A percentile compares a stretch with the other conserved stretches of the same genome.
phyloP scores from a whole-genome alignment of 345 rosid genomes.

The Syzygium jambos region DNA sequence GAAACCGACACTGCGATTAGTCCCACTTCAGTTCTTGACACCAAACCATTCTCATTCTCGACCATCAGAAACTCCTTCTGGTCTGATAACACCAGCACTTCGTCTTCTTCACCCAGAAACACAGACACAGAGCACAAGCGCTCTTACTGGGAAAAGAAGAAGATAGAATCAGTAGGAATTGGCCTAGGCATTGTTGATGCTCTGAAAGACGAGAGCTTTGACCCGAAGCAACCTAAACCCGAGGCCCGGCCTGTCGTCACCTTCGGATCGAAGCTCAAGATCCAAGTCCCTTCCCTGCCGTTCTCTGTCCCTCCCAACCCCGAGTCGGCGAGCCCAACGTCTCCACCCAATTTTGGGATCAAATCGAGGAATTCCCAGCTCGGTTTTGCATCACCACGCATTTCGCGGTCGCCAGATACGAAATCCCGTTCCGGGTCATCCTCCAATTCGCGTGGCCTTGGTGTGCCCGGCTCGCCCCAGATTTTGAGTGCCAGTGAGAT shows the following conservation, averaged over 20 bases:
- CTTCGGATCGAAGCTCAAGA: constrained; percentile 73
- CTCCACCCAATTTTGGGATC: constrained; percentile 63
- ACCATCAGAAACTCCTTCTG: constrained; percentile 56
- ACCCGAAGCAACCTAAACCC: constrained; percentile 34
- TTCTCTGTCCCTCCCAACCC: constrained; percentile 16
- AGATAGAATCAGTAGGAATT: constrained; percentile 19
- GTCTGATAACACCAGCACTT: constrained; percentile 23
- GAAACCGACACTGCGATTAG: constrained; percentile 52
- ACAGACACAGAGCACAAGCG: neutral
- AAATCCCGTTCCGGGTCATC: neutral
- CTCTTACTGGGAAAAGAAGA: constrained; percentile 15
- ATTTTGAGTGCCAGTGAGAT: constrained; percentile 23
- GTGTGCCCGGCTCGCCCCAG: neutral
- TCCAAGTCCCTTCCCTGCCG: constrained; percentile 58
- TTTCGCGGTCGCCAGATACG: neutral
- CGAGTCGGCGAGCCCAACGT: constrained; percentile 29
- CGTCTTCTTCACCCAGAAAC: constrained; percentile 10
- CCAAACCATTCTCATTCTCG: constrained; percentile 60
- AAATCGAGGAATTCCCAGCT: constrained; percentile 38
- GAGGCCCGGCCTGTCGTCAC: constrained; percentile 37
- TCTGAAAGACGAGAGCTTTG: constrained; percentile 31
- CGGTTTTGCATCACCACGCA: neutral
- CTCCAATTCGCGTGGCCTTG: neutral
- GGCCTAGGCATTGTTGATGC: constrained; percentile 72
- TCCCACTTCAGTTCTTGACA: constrained; percentile 84